Conservation (phyloP, 257 asterid species). For the Mitragyna speciosa region DNA sequence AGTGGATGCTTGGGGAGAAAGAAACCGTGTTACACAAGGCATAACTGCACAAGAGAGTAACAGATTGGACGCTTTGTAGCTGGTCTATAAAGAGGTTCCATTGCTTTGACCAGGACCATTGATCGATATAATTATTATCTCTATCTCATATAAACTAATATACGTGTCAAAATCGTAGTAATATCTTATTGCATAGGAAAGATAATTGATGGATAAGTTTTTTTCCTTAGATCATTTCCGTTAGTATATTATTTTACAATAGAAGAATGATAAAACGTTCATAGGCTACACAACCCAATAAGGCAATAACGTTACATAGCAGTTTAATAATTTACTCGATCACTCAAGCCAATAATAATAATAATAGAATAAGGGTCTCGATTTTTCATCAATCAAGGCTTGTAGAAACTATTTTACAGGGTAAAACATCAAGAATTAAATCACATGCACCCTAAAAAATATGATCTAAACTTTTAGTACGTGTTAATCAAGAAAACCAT, state of each 20-base stretch:
- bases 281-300: too few relatives aligned
- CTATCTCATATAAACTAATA: too few relatives aligned
- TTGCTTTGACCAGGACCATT: not conserved
- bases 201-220: too few relatives aligned
- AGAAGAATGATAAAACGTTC: too few relatives aligned
- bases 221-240: too few relatives aligned
- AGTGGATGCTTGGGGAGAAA: not conserved
- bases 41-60: not conserved
- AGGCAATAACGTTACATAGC: too few relatives aligned
- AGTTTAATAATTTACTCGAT: too few relatives aligned
- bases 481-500: not conserved
- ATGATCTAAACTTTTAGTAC: not conserved
- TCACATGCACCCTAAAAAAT: not conserved
- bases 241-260: too few relatives aligned
- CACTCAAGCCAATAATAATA: too few relatives aligned
- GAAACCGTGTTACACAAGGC: not conserved
- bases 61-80: not conserved
- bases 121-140: too few relatives aligned
- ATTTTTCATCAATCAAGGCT: not conserved
- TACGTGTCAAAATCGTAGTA: too few relatives aligned
- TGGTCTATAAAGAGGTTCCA: not conserved
- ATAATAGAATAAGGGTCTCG: not conserved
- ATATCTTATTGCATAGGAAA: too few relatives aligned
- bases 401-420: not conserved
- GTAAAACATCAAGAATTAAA: not conserved